Base-by-base conservation (phyloP, 2,329 filamentous ascomycete species). In the Daldinia sp. region DNA sequence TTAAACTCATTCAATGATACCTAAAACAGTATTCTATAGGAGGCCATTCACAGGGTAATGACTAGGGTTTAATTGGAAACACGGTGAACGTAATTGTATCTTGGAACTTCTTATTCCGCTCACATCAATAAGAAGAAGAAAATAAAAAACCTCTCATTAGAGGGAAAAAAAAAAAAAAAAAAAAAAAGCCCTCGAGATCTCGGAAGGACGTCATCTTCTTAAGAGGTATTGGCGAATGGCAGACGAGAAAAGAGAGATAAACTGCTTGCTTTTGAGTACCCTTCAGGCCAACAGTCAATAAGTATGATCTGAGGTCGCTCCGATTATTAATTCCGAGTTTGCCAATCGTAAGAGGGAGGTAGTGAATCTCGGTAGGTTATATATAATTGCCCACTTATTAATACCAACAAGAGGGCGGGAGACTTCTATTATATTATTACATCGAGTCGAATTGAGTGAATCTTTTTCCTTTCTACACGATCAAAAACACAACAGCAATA, bases 321-420 rank as follows among this genome's bases (percentile, higher is more conserved):
- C 10, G 51, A 59, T 66, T 63, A 63, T 59, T 59, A 53, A 63
- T 63, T 50, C n/a, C 34, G 27, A 7, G 23, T 56, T n/a, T 37
- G 30, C 51, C 51, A 65, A 65, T 59, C 34, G 57, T n/a, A n/a
- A n/a, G n/a, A n/a, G n/a, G n/a, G 10, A 43, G 43, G 10, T 11
- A 8, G 19, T 17, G 10, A 49, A 57, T 54, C 15, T 5, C 23
- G 25, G 29, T 19, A 54, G 27, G 21, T 50, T 49, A 43, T 27
- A 45, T 43, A 41, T 10, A 35, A 29, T 47, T 25, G 11, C 27
- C 34, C 27, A 29, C 48, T 27, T 30, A 29, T 52, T 27, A 23
- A 58, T 49, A 58, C 25, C 30, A 50, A 25, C 21, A 43, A 17
- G n/a, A 39, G 34, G 10, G 2, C 15, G n/a, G 53, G 15, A 19